Conservation (phyloP, 768 basidiomycete species). For the Daedaleopsis sinensis region DNA sequence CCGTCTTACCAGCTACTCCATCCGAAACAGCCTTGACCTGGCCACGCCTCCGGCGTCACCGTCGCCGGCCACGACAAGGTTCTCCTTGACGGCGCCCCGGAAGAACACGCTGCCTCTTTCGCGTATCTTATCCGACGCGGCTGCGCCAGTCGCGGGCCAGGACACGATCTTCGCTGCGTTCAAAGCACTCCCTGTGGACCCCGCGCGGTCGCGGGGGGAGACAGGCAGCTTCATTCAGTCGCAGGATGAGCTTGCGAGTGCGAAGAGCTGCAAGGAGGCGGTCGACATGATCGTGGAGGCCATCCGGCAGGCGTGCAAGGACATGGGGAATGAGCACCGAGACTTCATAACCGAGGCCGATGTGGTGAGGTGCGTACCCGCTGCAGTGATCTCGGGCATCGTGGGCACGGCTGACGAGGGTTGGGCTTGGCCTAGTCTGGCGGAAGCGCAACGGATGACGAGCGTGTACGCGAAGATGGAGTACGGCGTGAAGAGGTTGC, state of each 20-base stretch:
- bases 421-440: conserved; percentile 50
- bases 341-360: conserved; percentile 66
- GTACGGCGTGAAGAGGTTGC: conserved; percentile 85
- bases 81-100: conserved; percentile 16
- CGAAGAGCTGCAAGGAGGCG: conserved; percentile 74
- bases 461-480: conserved; percentile 92
- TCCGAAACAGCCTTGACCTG: conserved; percentile 64
- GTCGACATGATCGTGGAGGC: conserved; percentile 75
- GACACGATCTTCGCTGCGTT: conserved; percentile 69
- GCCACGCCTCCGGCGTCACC: conserved; percentile 25
- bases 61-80: conserved; percentile 7
- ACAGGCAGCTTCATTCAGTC: conserved; percentile 57
- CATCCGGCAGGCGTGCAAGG: conserved; percentile 68
- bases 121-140: conserved; percentile 41
- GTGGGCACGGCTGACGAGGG: conserved; percentile 12
- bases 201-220: conserved; percentile 49
- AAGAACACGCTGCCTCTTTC: conserved; percentile 29
- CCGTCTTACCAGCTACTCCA: conserved; percentile 82
- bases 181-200: conserved; percentile 78
- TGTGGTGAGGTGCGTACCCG: conserved; percentile 69
- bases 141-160: conserved; percentile 33
- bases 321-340: conserved; percentile 51
- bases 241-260: conserved; percentile 62
- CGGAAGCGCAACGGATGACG: conserved; percentile 84
- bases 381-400: conserved; percentile 6